Base-by-base conservation (phyloP, 202 grass and related monocot species). In the Zizania palustris region DNA sequence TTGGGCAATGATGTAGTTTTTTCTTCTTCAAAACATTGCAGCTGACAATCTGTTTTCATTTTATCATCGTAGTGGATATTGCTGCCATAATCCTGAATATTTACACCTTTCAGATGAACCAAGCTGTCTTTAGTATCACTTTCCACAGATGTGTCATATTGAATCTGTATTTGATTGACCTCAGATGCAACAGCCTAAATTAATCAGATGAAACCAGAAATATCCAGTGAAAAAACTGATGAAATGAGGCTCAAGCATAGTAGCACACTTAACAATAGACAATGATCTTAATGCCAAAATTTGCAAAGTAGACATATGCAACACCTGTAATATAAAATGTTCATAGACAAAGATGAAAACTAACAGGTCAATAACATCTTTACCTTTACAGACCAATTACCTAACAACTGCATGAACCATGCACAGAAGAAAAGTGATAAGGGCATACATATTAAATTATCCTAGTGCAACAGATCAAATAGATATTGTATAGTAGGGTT, bases 161-260 rank as follows among this genome's bases (percentile, higher is more conserved):
- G 75, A 72, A 77, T 73, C 48, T 43, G 15, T 71, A 82, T 61
- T 76, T 69, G 56, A 0, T 86, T 69, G 9, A 74, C 73, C 45
- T 74, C 80, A 55, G 85, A 78, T 69, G 59, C 80, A 78, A 72
- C 71, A 60, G 58, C 77, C 67, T 71, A 72, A 40, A 79, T 82
- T 63, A 38, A 86, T 79, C 56, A 85, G 34, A 74, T 59, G 40
- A 80, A 61, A 45, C 38, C 40, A 78, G 18, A 53, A 60, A 73
- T 21, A 61, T 8, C 3, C 64, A 42, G 39, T 59, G 22, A 85
- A 63, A 28, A 12, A 15, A 57, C 15, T 14, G 11, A 22, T 28
- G 35, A 46, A 45, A 69, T 28, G 3, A 70, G 34, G 16, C 12
- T 77, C 35, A 60, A 82, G 10, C 74, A 78, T 60, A 53, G 50